A percentile compares a stretch with the other conserved stretches of the same genome.
Evolutionary conservation across 129 eudicot genomes (phyloP).

Genomic region (Pittosporum tobira): DNA sequence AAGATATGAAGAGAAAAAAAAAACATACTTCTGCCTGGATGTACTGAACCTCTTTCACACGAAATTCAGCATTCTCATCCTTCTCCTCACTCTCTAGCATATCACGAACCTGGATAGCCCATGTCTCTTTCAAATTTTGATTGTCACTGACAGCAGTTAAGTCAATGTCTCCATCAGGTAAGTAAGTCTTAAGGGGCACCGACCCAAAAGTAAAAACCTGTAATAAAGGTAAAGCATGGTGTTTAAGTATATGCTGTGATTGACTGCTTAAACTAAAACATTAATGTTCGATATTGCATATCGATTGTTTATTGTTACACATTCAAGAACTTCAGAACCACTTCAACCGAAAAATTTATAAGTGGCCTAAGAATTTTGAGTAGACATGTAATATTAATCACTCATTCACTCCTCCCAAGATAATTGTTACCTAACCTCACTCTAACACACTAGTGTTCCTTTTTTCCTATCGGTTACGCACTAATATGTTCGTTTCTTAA

Average conservation of each 20-base stretch:
- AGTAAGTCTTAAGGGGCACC: constrained; percentile 92
- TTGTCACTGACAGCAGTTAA: constrained; percentile 64
- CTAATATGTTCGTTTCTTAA: too few species aligned
- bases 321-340: neutral
- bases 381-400: neutral
- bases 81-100: constrained; percentile 77
- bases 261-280: neutral
- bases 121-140: constrained; percentile 63
- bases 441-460: too few species aligned
- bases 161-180: constrained; percentile 98
- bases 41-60: constrained; percentile 93
- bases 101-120: constrained; percentile 88
- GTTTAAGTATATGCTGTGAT: neutral
- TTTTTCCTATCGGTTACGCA: too few species aligned
- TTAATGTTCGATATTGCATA: neutral
- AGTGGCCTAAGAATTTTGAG: neutral
- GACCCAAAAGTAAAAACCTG: constrained; percentile 95
- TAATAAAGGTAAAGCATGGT: neutral
- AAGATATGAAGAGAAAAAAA: neutral
- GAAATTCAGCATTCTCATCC: constrained; percentile 86
- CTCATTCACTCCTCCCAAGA: too few species aligned
- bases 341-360: neutral
- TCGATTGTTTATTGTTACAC: too few species aligned
- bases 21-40: constrained; percentile 92
- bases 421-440: too few species aligned